Conservation (phyloP, 352 stramenopile species). For the Pythium utonaiense region DNA sequence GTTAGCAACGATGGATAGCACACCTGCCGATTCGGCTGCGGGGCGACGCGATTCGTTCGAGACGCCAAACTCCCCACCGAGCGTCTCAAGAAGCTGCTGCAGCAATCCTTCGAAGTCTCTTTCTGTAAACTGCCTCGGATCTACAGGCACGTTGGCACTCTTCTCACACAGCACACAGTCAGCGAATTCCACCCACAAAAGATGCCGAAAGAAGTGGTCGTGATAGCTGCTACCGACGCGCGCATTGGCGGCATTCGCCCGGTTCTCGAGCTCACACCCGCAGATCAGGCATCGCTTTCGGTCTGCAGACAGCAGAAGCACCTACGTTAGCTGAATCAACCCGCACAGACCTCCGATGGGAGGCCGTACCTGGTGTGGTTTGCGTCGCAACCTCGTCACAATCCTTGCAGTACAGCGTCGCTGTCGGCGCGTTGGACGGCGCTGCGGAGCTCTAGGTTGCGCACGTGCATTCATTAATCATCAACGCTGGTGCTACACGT, state of each 20-base stretch:
- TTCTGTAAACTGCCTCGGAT: background rate
- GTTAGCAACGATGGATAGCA: too few relatives aligned
- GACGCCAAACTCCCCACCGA: conserved; percentile 12
- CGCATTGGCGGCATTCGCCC: conserved; percentile 5
- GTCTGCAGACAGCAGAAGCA: conserved; percentile 27
- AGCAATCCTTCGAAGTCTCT: conserved; percentile 16
- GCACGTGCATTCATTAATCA: background rate
- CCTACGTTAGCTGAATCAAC: background rate
- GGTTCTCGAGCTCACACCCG: conserved; percentile 49
- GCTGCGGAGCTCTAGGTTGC: background rate
- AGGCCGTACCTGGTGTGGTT: conserved; percentile 42
- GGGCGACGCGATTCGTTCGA: conserved; percentile 19
- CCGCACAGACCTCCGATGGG: too few relatives aligned
- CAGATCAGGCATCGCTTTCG: conserved; percentile 63
- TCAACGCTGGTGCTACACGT: background rate
- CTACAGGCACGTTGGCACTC: background rate
- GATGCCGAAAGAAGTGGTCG: background rate
- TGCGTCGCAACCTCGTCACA: conserved; percentile 53
- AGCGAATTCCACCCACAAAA: background rate
- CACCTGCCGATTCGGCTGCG: conserved; percentile 18
- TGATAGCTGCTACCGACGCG: background rate
- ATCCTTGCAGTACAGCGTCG: conserved; percentile 53
- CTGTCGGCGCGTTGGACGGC: background rate
- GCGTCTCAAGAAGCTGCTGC: conserved; percentile 13
- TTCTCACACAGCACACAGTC: background rate